Evolutionary conservation across 768 basidiomycete genomes (phyloP), one percentile per base, ranked within the genome.

Genomic region (Termitomyces sp.): DNA sequence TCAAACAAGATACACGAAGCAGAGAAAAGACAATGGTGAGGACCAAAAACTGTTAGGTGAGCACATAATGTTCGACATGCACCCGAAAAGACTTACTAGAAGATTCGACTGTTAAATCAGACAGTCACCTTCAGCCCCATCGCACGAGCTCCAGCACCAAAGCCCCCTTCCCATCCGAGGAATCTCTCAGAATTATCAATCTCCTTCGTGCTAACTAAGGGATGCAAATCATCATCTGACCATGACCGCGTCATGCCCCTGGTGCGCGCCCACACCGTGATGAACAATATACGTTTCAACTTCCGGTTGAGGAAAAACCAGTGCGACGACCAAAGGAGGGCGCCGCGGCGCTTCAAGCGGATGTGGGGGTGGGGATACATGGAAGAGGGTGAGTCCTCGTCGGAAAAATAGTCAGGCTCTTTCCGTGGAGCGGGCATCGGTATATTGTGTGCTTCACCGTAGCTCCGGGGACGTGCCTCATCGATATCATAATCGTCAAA

Each of bases 281-380:
- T 81, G 73, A 96, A 98, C 53, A 98, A 71, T 63, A 98, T 83
- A 21, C 95, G 85, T 74, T 95, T 97, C 71, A 85, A 74, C 75
- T 93, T 95, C 64, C 88, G 82, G 77, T 94, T 96, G 64, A 93
- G 76, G 75, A 98, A 96, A 77, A 98, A 98, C 87, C 93, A 96
- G 68, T 96, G 92, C 11, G 91, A 92, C 34, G 91, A 94, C 95
- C 95, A 98, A 7, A 98, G 77, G 55, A 98, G 73, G 4, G 92
- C 88, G 17, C 92, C 91, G 19, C 83, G 79, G 59, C 85, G 81
- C 65, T 79, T 82, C 51, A 80, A 64, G 34, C 75, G 77, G 53
- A 80, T 72, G 60, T 75, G 76, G 12, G 70, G 67, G 22, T 44
- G 48, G 7, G 51, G 41, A 49, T 67, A 68, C 65, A 65, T 74